Base-by-base conservation (phyloP, 1,139 yeast genomes). In the Sugiyamaella castrensis region DNA sequence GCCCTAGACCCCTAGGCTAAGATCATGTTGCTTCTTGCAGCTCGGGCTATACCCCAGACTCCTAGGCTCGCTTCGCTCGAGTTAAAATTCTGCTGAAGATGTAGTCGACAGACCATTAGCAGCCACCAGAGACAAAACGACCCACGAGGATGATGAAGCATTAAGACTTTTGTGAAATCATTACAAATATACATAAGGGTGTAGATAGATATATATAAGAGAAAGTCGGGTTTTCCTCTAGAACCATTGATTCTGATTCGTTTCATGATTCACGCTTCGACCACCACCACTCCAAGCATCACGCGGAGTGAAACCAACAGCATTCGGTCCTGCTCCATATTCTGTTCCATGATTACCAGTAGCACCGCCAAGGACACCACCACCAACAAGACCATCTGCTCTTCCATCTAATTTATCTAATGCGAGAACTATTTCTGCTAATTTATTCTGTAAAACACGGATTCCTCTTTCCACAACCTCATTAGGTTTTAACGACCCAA, bases 381-480 rank as follows among this genome's bases (percentile, higher is more conserved):
- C 8, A n/a, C 15, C 38, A n/a, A n/a, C n/a, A 10, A 27, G 46
- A 7, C 39, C 46, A 26, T 28, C 34, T 2, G 16, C 31, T n/a
- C 46, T 27, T 10, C 44, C 48, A 34, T 59, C 64, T 39, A 55
- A 50, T 34, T 61, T 80, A 58, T 84, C 87, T 53, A 92, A 73
- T 55, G 92, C 95, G 64, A 87, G 80, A 44, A 92, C 82, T 50
- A 92, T 83, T 52, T 88, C 87, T 6, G 98, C 98, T 47, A 94
- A 80, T 69, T 92, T 92, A 69, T 84, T 83, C 68, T 89, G 96
- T 59, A 92, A 72, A 27, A 91, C 88, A 48, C 80, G 82, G 56
- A 94, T 82, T 46, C 96, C 89, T 61, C 91, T 81, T 43, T 81
- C 71, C 24, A 92, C 88, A 38, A 92, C 96, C 57, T 88, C 95